Percentiles rank a stretch among this genome's conserved stretches.
Evolutionary conservation across 768 basidiomycete species (phyloP).

Genomic region (Pholiota conissans): DNA sequence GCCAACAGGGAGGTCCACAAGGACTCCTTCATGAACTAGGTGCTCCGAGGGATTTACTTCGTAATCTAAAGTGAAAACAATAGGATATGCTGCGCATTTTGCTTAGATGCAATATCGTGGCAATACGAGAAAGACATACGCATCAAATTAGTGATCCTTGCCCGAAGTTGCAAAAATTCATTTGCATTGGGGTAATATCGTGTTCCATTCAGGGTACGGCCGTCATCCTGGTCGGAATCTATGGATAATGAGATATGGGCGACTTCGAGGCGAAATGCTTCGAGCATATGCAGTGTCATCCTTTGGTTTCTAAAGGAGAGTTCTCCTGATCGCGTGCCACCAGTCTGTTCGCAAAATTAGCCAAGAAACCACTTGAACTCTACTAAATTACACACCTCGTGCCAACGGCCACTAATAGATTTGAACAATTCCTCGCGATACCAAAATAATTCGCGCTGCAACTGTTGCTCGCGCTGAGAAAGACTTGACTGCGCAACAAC

Average conservation of each 20-base stretch:
- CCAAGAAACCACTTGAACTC: background rate
- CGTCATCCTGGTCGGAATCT: conserved; percentile 24
- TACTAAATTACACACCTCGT: conserved; percentile 61
- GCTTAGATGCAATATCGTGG: background rate
- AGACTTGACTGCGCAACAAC: conserved; percentile 77
- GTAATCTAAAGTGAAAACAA: conserved; percentile 54
- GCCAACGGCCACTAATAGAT: conserved; percentile 71
- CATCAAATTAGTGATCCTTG: conserved; percentile 62
- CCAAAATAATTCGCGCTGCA: conserved; percentile 90
- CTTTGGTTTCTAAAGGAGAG: conserved; percentile 77
- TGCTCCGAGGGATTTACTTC: conserved; percentile 60
- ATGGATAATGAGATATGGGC: conserved; percentile 61
- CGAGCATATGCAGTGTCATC: conserved; percentile 78
- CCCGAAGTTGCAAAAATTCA: conserved; percentile 62
- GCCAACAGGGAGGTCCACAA: conserved; percentile 63
- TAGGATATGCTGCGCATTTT: conserved; percentile 43
- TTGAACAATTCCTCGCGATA: conserved; percentile 88
- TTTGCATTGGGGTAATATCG: conserved; percentile 55
- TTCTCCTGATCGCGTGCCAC: conserved; percentile 73
- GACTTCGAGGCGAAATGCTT: conserved; percentile 68
- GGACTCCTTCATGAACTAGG: conserved; percentile 68
- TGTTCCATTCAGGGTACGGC: conserved; percentile 27
- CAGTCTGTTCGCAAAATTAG: conserved; percentile 51
- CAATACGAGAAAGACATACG: conserved; percentile 42
- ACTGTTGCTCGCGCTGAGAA: conserved; percentile 54